A percentile compares a stretch with the other conserved stretches of the same genome.
Conservation (phyloP, 2,329 filamentous ascomycete genomes). For the Anthostomella pinea region DNA sequence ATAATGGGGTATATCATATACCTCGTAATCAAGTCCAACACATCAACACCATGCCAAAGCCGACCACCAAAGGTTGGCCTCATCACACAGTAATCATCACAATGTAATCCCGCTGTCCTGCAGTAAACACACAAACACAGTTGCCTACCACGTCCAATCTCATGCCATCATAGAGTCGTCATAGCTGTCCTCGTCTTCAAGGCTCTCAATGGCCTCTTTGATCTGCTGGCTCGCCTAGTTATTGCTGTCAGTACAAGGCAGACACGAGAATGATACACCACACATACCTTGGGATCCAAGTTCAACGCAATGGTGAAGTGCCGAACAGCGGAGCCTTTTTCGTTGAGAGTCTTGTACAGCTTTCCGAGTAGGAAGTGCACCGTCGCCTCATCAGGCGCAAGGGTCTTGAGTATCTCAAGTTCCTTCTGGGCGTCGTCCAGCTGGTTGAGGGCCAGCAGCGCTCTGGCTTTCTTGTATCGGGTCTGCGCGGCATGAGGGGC, state of each 20-base stretch:
- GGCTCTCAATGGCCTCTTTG: constrained; percentile 92
- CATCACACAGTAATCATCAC: constrained; percentile 9
- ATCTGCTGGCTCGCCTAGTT: constrained; percentile 83
- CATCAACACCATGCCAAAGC: constrained; percentile 9
- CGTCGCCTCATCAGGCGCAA: constrained; percentile 91
- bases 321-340: constrained; percentile 77
- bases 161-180: constrained; percentile 62
- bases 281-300: constrained; percentile 86
- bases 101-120: constrained; percentile 4
- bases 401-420: constrained; percentile 81
- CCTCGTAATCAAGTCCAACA: constrained; percentile 6
- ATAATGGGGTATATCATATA: constrained; percentile 9
- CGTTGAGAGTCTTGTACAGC: constrained; percentile 69
- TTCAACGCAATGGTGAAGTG: constrained; percentile 95
- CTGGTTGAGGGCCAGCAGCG: constrained; percentile 72
- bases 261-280: neutral
- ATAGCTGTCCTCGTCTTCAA: constrained; percentile 76
- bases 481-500: constrained; percentile 79
- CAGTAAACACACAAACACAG: constrained; percentile 9
- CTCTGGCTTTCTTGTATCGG: constrained; percentile 88
- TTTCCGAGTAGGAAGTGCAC: constrained; percentile 93
- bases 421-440: constrained; percentile 75
- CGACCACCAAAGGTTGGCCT: constrained; percentile 6
- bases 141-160: constrained; percentile 29
- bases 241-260: constrained; percentile 21